Evolutionary conservation across 306 rosid species (phyloP).

Genomic region (Purshia tridentata): DNA sequence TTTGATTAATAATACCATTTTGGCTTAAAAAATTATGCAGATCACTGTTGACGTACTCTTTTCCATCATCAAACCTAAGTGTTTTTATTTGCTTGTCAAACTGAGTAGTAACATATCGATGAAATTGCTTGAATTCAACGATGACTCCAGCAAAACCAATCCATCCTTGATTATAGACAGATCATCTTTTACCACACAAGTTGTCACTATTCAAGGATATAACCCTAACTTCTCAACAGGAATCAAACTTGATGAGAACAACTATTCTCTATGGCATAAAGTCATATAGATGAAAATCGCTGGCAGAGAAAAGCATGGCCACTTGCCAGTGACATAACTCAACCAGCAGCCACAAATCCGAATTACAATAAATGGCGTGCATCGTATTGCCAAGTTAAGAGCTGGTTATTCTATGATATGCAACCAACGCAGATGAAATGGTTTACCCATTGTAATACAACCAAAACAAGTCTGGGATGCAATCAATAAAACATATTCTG

Average conservation of each 20-base stretch:
- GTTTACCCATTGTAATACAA: neutral
- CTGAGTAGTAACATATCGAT: neutral
- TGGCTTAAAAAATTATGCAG: no score
- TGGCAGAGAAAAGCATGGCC: slow-evolving; percentile 1
- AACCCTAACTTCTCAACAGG: neutral
- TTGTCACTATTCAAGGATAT: neutral
- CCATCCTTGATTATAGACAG: no score
- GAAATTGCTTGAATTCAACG: neutral
- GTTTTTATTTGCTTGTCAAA: no score
- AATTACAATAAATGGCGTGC: neutral
- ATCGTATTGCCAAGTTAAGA: neutral
- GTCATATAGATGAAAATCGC: neutral
- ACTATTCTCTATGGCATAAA: no score
- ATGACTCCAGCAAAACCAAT: no score
- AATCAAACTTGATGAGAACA: no score
- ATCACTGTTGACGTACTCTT: neutral
- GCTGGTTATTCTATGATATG: neutral
- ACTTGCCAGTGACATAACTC: neutral
- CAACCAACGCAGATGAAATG: neutral
- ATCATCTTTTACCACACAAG: neutral
- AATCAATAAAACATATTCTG: neutral
- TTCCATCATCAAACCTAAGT: neutral
- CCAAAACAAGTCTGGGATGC: neutral
- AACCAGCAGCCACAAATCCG: neutral
- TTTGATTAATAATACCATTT: no score